phyloP scores from a whole-genome alignment of 257 asterid species.

The Fraxinus americana region DNA sequence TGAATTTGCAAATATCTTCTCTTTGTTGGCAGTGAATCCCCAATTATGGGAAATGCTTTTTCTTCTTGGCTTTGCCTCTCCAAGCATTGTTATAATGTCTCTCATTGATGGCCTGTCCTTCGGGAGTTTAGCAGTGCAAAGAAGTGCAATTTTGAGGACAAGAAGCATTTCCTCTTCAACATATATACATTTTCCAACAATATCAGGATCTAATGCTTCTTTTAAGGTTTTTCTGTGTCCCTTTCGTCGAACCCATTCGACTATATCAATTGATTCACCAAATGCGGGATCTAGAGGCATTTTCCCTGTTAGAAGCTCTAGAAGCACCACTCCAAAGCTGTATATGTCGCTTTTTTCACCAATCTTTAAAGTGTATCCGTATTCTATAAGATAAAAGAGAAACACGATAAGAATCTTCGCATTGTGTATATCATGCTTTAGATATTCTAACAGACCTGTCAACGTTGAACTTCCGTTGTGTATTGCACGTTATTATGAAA shows the following conservation, averaged over 20 bases:
- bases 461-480: too few relatives aligned
- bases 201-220: slow-evolving; percentile 54
- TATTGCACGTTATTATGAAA: too few relatives aligned
- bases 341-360: slow-evolving; percentile 84
- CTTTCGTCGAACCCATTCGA: slow-evolving; percentile 66
- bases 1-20: slow-evolving; percentile 69
- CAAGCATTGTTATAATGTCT: slow-evolving; percentile 72
- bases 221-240: slow-evolving; percentile 32
- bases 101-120: slow-evolving; percentile 87
- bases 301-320: slow-evolving; percentile 77
- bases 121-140: slow-evolving; percentile 82
- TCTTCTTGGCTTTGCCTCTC: slow-evolving; percentile 84
- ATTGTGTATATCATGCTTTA: too few relatives aligned
- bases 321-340: slow-evolving; percentile 80
- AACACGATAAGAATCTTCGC: background rate
- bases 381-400: slow-evolving; percentile 42
- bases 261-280: slow-evolving; percentile 65
- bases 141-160: slow-evolving; percentile 70
- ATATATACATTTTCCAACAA: slow-evolving; percentile 65
- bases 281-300: slow-evolving; percentile 60
- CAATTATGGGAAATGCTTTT: slow-evolving; percentile 70
- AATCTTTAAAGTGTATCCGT: slow-evolving; percentile 81
- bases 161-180: slow-evolving; percentile 81
- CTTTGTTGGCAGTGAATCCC: slow-evolving; percentile 67
- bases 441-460: too few relatives aligned